Evolutionary conservation across 2,329 filamentous ascomycete species (phyloP).

Genomic region (Drechslerella dactyloides): DNA sequence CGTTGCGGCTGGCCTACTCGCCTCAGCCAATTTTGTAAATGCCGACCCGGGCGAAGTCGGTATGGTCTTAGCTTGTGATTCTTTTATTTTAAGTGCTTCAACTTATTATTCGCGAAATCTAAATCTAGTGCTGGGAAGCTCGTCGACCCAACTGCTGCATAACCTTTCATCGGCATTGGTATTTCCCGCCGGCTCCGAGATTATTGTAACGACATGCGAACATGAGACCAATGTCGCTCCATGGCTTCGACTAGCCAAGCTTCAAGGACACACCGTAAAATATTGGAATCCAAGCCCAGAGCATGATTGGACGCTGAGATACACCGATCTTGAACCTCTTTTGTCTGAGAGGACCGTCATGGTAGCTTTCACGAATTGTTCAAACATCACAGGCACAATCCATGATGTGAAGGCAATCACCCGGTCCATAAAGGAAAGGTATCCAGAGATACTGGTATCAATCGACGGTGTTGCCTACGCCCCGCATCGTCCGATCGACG

Average conservation of each 20-base stretch:
- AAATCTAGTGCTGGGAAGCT: conserved; percentile 70
- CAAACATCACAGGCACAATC: conserved; percentile 75
- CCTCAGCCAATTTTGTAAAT: conserved; percentile 74
- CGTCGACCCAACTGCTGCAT: conserved; percentile 77
- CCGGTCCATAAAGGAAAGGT: conserved; percentile 61
- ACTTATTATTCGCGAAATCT: neutral
- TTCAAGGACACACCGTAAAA: conserved; percentile 68
- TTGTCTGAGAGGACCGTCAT: conserved; percentile 71
- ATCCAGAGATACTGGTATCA: conserved; percentile 67
- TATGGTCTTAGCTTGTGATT: conserved; percentile 53
- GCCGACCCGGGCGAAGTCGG: conserved; percentile 70
- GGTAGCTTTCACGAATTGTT: conserved; percentile 75
- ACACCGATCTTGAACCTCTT: conserved; percentile 62
- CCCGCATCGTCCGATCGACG: conserved; percentile 73
- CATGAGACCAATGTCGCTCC: conserved; percentile 79
- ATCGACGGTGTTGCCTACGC: conserved; percentile 80
- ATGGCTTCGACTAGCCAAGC: conserved; percentile 72
- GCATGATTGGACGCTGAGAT: conserved; percentile 55
- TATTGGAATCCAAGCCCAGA: conserved; percentile 69
- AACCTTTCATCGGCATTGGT: conserved; percentile 68
- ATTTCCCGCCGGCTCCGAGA: conserved; percentile 63
- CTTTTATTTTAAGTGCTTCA: neutral
- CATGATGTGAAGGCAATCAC: conserved; percentile 68
- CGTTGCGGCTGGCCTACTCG: conserved; percentile 68
- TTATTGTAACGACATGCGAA: conserved; percentile 74